Conservation (phyloP, 345 rosid species). For the Lepidium didymum region DNA sequence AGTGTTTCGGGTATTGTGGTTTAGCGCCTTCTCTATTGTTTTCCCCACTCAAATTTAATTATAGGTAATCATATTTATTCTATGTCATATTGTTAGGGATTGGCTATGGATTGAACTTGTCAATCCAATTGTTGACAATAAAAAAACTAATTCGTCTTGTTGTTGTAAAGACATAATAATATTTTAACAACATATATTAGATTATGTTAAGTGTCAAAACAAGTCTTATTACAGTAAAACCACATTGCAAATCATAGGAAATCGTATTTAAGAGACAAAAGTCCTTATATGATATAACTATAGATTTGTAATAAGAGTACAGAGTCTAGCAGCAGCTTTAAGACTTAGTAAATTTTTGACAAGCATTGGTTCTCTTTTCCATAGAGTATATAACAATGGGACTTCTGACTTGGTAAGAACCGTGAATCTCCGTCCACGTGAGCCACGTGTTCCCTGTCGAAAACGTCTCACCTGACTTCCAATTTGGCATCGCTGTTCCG, state of each 20-base stretch:
- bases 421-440: conserved; percentile 4
- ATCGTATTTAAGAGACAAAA: not conserved
- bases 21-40: no score
- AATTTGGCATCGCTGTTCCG: conserved; percentile 2
- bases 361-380: not conserved
- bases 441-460: conserved; percentile 5
- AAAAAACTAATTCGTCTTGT: no score
- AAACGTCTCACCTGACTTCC: not conserved
- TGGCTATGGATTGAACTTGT: no score
- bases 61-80: no score
- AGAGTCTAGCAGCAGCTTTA: not conserved
- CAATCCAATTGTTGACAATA: no score
- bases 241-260: not conserved
- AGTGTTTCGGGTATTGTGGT: no score
- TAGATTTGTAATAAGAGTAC: not conserved
- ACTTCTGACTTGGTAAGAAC: conserved; percentile 16
- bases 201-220: not conserved
- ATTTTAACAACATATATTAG: no score
- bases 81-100: no score
- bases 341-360: not conserved
- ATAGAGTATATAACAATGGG: conserved; percentile 15
- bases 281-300: not conserved
- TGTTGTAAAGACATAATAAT: no score
- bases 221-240: not conserved
- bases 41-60: no score